Percentiles rank a stretch among this genome's conserved stretches.
phyloP scores from a whole-genome alignment of 805 yeast genomes.

The Ascoidea asiatica region DNA sequence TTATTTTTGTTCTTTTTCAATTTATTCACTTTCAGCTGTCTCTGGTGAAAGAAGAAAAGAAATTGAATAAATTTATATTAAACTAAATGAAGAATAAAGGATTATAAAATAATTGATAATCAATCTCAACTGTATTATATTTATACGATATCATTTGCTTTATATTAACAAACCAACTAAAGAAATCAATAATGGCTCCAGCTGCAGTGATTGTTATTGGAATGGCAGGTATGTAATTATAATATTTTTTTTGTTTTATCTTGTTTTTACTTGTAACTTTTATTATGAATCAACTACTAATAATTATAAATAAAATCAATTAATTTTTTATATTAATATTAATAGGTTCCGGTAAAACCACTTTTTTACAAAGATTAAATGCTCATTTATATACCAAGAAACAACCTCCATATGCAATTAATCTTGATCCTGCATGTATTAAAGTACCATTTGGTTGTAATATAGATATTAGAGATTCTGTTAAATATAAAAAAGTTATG shows the following conservation, averaged over 20 bases:
- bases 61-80: neutral
- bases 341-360: conserved; percentile 94
- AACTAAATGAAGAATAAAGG: neutral
- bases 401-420: conserved; percentile 78
- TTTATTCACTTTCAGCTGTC: no score
- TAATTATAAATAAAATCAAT: no score
- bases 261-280: no score
- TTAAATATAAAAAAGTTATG: conserved; percentile 93
- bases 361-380: conserved; percentile 90
- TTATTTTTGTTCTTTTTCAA: no score
- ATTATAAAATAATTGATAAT: conserved; percentile 2
- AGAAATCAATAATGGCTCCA: no score
- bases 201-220: conserved; percentile 26
- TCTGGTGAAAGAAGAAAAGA: neutral
- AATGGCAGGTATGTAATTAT: no score
- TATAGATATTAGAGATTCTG: conserved; percentile 92
- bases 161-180: no score
- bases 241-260: no score
- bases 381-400: conserved; percentile 69
- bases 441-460: conserved; percentile 90
- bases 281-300: no score
- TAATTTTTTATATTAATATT: no score
- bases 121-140: neutral
- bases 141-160: no score
- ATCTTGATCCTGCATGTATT: conserved; percentile 91